phyloP scores from a whole-genome alignment of 495 filamentous ascomycete species.

The Terfezia claveryi region DNA sequence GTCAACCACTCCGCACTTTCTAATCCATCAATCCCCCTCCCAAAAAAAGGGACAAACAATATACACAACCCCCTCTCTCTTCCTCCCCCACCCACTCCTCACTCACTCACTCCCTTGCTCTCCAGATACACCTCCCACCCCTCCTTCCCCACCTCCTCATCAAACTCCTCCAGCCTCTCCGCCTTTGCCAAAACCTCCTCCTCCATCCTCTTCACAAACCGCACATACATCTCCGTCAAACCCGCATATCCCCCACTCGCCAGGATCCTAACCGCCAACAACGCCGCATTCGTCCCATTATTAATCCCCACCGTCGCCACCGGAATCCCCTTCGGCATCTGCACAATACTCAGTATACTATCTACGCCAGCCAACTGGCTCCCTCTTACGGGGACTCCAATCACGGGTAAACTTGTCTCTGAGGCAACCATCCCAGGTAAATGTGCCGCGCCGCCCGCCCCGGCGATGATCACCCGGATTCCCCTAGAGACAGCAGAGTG shows the following conservation, averaged over 20 bases:
- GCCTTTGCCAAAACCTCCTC: slow-evolving; percentile 43
- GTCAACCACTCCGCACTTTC: too few species aligned
- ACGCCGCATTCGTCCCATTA: slow-evolving; percentile 78
- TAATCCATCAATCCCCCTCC: too few species aligned
- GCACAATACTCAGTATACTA: slow-evolving; percentile 69
- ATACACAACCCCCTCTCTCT: too few species aligned
- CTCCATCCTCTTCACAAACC: slow-evolving; percentile 42
- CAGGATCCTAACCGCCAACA: slow-evolving; percentile 69
- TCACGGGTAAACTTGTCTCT: slow-evolving; percentile 70
- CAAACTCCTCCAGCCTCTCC: slow-evolving; percentile 33
- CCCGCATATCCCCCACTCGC: slow-evolving; percentile 37
- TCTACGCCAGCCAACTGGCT: slow-evolving; percentile 74
- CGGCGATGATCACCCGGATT: slow-evolving; percentile 81
- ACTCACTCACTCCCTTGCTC: neutral
- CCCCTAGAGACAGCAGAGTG: slow-evolving; percentile 41
- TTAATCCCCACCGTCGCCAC: slow-evolving; percentile 82
- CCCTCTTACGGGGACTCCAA: slow-evolving; percentile 78
- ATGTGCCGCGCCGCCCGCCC: slow-evolving; percentile 80
- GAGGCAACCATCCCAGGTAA: slow-evolving; percentile 82
- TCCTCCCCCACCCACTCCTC: too few species aligned
- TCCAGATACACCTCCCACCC: slow-evolving; percentile 46
- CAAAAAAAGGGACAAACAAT: too few species aligned
- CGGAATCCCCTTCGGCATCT: slow-evolving; percentile 79
- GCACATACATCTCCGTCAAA: slow-evolving; percentile 37
- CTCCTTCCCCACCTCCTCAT: slow-evolving; percentile 8